These are phyloP conservation scores for Scheffersomyces coipomensis DNA, from an alignment of 805 yeast genomes.

Conservation along the genomic window DNA sequence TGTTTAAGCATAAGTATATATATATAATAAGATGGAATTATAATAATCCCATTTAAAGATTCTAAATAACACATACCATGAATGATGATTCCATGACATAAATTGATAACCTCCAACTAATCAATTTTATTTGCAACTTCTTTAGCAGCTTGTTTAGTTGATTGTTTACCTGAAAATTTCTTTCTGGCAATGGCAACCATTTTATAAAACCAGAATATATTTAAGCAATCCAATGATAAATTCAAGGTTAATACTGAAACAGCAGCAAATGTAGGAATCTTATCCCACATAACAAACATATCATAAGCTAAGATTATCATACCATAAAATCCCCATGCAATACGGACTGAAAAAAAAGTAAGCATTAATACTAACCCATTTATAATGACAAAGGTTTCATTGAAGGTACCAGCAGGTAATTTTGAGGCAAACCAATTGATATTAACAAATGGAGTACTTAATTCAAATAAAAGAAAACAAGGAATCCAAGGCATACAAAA, in stretches of 20 bases:
- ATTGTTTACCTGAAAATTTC: conserved; percentile 25
- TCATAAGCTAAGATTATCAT: conserved; percentile 51
- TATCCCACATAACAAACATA: conserved; percentile 42
- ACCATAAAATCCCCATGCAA: conserved; percentile 85
- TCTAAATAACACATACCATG: no score
- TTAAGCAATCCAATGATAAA: conserved; percentile 61
- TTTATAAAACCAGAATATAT: conserved; percentile 83
- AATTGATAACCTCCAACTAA: conserved; percentile 3
- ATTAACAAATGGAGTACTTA: conserved; percentile 93
- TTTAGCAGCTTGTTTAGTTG: conserved; percentile 13
- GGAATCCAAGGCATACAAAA: conserved; percentile 81
- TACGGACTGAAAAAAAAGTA: conserved; percentile 74
- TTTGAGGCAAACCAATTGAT: conserved; percentile 87
- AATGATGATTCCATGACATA: no score
- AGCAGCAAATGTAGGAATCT: conserved; percentile 49
- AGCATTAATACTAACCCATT: conserved; percentile 73
- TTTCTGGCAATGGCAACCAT: conserved; percentile 77
- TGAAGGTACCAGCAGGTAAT: conserved; percentile 66
- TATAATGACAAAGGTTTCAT: conserved; percentile 48
- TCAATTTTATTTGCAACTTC: conserved; percentile 16
- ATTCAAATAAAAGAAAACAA: conserved; percentile 79
- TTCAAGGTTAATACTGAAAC: conserved; percentile 55
- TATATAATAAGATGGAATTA: no score
- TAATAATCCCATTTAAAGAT: no score
- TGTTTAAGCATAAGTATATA: no score